Base-by-base conservation (phyloP, 345 rosid genomes). In the Linum tenue region DNA sequence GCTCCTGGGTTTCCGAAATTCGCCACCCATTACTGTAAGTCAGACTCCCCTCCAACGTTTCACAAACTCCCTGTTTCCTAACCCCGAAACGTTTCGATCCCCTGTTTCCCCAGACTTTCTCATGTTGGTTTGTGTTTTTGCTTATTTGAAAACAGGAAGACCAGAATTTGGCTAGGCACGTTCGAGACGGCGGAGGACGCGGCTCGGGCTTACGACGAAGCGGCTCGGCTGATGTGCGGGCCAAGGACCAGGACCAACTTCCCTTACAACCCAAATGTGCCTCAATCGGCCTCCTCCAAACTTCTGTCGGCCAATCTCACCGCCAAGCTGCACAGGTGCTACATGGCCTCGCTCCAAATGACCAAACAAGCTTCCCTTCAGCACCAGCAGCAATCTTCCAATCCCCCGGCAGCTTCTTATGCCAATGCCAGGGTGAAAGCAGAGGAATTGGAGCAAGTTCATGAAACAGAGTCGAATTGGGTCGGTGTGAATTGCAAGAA, bases 1-100 rank as follows among this genome's bases (percentile, higher is more conserved):
- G 99, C 12, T 94, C 99, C 43, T 94, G 99, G 99, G 99, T 94
- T 6, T 94, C 99, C 37, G 99, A 94, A 73, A 94, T 94, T 69
- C 99, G 97, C 36, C 99, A 94, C 59, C 99, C 99, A 59, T 69
- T 94, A 65, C 63, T 94, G 99, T 94, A 81, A 75, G 86, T 50
- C 50, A 11, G 50, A 43, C 50, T 1, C 22, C 17, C n/a, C 59
- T 55, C 16, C 15, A 48, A 41, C 11, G 12, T 51, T 16, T n/a
- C 22, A 5, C 50, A 43, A 5, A 5, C 50, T 43, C 50, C 31
- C 31, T 55, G 12, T 55, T 22, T 15, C 9, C 5, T 15, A 44
- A 42, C 5, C 40, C 14, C 1, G 17, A 7, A 31, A 37, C 9
- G 12, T 48, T 60, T 62, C 59, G 6, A 7, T 2, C 2, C 0